Base-by-base conservation (phyloP, 78 protist species). In the Isochrysis galbana region DNA sequence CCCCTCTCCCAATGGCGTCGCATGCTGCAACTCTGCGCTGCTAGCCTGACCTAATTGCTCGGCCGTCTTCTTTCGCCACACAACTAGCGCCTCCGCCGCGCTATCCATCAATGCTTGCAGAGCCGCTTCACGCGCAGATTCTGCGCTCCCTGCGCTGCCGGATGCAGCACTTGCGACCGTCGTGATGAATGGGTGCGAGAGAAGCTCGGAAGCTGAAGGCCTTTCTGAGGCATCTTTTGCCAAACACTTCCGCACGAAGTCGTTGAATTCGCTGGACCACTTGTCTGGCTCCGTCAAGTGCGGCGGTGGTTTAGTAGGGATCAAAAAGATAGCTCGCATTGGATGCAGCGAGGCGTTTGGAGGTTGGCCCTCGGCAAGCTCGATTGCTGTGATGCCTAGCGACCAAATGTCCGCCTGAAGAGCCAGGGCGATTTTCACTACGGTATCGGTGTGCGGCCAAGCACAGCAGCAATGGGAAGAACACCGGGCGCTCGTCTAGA, bases 391-490 rank as follows among this genome's bases (percentile, higher is more conserved):
- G 94, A 98, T 98, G 48, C 99, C 99, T 93, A 99, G 95, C 45
- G 98, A 95, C 99, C 99, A 99, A 44, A 99, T 97, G 94, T 99
- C 99, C 0, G 96, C 96, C 34, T n/a, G n/a, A n/a, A n/a, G n/a
- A n/a, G n/a, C n/a, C n/a, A n/a, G n/a, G n/a, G n/a, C n/a, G n/a
- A 91, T 44, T 90, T 96, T 97, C n/a, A n/a, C n/a, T n/a, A n/a
- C n/a, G n/a, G n/a, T n/a, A n/a, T n/a, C n/a, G n/a, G n/a, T n/a
- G n/a, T n/a, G n/a, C n/a, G n/a, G n/a, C n/a, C n/a, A n/a, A n/a
- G n/a, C n/a, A n/a, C n/a, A n/a, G n/a, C n/a, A n/a, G n/a, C n/a
- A n/a, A n/a, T n/a, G n/a, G n/a, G n/a, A n/a, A n/a, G n/a, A n/a
- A n/a, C n/a, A n/a, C n/a, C n/a, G n/a, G n/a, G n/a, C n/a, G n/a